Percentiles rank a stretch among this genome's conserved stretches.
Evolutionary conservation across 73 alveolate species (phyloP).

Genomic region (Paramecium sexaurelia): DNA sequence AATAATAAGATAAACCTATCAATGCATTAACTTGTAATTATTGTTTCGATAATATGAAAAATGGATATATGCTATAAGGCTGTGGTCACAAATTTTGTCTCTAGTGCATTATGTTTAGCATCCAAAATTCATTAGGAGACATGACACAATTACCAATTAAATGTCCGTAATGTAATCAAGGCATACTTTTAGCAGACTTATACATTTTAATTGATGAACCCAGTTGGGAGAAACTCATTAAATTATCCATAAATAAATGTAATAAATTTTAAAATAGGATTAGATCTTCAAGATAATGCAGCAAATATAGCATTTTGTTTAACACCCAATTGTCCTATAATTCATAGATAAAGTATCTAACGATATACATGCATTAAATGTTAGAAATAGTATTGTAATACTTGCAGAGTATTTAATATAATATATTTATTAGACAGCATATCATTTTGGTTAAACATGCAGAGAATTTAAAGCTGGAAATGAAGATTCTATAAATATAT

Average conservation of each 20-base stretch:
- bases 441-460: conserved; percentile 67
- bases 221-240: conserved; percentile 22
- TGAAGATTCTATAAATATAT: conserved; percentile 53
- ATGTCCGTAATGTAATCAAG: conserved; percentile 54
- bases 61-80: conserved; percentile 58
- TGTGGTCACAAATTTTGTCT: conserved; percentile 68
- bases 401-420: conserved; percentile 38
- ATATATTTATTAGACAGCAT: conserved; percentile 6
- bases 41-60: conserved; percentile 43
- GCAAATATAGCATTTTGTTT: not conserved
- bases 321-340: conserved; percentile 44
- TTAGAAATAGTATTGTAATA: conserved; percentile 14
- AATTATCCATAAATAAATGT: conserved; percentile 11
- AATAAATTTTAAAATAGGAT: not conserved
- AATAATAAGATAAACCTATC: not conserved
- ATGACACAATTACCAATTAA: conserved; percentile 54
- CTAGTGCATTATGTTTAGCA: conserved; percentile 44
- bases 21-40: conserved; percentile 13
- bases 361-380: not conserved
- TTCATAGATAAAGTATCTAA: not conserved
- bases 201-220: conserved; percentile 25
- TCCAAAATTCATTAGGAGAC: conserved; percentile 59
- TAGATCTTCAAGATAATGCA: conserved; percentile 23
- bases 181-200: not conserved
- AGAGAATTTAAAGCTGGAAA: conserved; percentile 58